A percentile compares a stretch with the other conserved stretches of the same genome.
These are phyloP conservation scores for Populus trichocarpa DNA, from an alignment of 441 rosid genomes.

Conservation along the genomic window DNA sequence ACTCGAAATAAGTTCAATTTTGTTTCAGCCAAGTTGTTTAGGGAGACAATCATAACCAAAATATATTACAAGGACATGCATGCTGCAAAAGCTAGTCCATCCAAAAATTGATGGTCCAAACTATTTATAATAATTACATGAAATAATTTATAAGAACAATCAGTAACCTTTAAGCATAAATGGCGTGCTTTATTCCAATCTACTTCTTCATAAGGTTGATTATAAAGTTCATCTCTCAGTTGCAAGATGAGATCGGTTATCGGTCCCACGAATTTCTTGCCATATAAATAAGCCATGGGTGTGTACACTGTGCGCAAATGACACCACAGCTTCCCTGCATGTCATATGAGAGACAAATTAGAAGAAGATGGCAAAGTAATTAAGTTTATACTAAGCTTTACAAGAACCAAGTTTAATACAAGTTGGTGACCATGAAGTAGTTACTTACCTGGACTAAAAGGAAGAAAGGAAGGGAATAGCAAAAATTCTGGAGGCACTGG, in stretches of 20 bases:
- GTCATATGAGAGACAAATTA: background rate
- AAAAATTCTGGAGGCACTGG: constrained; percentile 75
- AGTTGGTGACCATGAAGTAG: too few species aligned
- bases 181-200: constrained; percentile 44
- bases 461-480: constrained; percentile 52
- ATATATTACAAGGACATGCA: too few species aligned
- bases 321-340: constrained; percentile 56
- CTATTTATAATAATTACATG: too few species aligned
- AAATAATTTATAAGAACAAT: too few species aligned
- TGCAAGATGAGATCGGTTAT: constrained; percentile 33
- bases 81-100: too few species aligned
- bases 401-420: too few species aligned
- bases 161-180: background rate
- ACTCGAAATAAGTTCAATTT: too few species aligned
- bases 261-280: constrained; percentile 42
- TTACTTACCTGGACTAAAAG: constrained; percentile 49
- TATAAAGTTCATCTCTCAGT: constrained; percentile 51
- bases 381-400: background rate
- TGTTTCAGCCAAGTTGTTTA: too few species aligned
- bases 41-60: too few species aligned
- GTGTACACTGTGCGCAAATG: constrained; percentile 51
- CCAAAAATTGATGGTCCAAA: too few species aligned
- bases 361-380: too few species aligned
- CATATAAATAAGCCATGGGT: constrained; percentile 58
- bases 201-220: constrained; percentile 37